Evolutionary conservation across 768 basidiomycete genomes (phyloP).

Genomic region (Baorangia bicolor): DNA sequence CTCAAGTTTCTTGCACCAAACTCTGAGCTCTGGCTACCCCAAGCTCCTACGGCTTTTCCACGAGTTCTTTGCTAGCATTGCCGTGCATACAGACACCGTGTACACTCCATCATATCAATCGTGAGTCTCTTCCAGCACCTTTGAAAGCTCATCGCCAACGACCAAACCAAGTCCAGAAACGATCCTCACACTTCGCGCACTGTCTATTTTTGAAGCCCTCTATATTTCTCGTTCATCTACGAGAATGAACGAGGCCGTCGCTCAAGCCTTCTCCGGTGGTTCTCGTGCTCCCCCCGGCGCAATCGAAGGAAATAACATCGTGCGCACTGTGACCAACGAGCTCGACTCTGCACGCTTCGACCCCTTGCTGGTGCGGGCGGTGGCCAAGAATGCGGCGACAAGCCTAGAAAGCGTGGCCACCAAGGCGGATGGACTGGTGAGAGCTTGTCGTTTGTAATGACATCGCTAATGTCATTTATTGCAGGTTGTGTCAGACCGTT

Average conservation of each 20-base stretch:
- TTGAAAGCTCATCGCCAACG: neutral
- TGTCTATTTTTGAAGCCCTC: constrained; percentile 81
- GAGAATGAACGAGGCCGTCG: constrained; percentile 80
- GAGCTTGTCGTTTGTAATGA: constrained; percentile 22
- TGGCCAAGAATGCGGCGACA: constrained; percentile 70
- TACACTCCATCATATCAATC: constrained; percentile 86
- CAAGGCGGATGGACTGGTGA: constrained; percentile 67
- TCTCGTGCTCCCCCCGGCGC: constrained; percentile 66
- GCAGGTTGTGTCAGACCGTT: constrained; percentile 70
- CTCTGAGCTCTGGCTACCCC: constrained; percentile 83
- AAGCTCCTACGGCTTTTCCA: constrained; percentile 88
- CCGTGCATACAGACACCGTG: constrained; percentile 92
- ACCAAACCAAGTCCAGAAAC: constrained; percentile 75
- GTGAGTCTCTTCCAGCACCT: constrained; percentile 37
- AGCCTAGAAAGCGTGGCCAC: constrained; percentile 68
- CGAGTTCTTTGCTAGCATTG: constrained; percentile 94
- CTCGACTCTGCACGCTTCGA: constrained; percentile 56
- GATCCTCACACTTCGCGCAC: constrained; percentile 77
- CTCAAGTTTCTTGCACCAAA: constrained; percentile 89
- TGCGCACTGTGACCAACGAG: constrained; percentile 82
- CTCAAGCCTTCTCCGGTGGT: constrained; percentile 72
- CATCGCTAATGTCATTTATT: neutral
- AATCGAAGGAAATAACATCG: constrained; percentile 74
- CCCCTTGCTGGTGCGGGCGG: constrained; percentile 75
- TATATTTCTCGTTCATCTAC: constrained; percentile 84